phyloP scores from a whole-genome alignment of 805 yeast genomes.

The Geotrichum ghanense region DNA sequence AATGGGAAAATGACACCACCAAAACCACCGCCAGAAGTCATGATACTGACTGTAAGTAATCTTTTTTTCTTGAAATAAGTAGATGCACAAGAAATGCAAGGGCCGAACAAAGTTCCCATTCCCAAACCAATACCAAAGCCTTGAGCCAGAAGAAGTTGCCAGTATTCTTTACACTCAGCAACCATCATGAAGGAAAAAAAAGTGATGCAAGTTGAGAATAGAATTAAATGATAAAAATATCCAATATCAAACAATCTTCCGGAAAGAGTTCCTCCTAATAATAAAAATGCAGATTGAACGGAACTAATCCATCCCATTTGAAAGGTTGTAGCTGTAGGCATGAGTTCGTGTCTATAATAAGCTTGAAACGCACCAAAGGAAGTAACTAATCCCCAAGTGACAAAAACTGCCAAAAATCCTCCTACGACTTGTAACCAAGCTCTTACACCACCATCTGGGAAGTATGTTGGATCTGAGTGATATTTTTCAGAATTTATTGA shows the following conservation, averaged over 20 bases:
- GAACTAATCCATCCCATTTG: slow-evolving; percentile 35
- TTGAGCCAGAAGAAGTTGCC: slow-evolving; percentile 43
- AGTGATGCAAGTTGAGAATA: slow-evolving; percentile 17
- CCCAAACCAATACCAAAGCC: slow-evolving; percentile 40
- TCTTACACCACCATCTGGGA: slow-evolving; percentile 31
- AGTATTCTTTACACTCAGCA: slow-evolving; percentile 30
- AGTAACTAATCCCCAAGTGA: slow-evolving; percentile 50
- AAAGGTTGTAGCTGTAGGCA: slow-evolving; percentile 32
- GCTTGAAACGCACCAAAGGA: slow-evolving; percentile 45
- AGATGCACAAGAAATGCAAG: not conserved
- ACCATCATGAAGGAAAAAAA: slow-evolving; percentile 23
- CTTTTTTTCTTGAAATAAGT: not conserved
- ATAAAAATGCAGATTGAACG: slow-evolving; percentile 15
- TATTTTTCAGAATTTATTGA: not conserved
- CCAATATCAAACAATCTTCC: slow-evolving; percentile 24
- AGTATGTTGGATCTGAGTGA: not conserved
- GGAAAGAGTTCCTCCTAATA: slow-evolving; percentile 18
- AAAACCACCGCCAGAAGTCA: not conserved
- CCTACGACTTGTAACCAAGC: slow-evolving; percentile 44
- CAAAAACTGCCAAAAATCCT: slow-evolving; percentile 32
- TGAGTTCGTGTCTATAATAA: slow-evolving; percentile 30
- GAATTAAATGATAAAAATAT: slow-evolving; percentile 16
- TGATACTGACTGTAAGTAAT: not conserved
- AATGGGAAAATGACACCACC: not conserved
- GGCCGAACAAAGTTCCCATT: slow-evolving; percentile 8